phyloP scores from a whole-genome alignment of 164 flowering plant genomes.

The Taxillus chinensis region DNA sequence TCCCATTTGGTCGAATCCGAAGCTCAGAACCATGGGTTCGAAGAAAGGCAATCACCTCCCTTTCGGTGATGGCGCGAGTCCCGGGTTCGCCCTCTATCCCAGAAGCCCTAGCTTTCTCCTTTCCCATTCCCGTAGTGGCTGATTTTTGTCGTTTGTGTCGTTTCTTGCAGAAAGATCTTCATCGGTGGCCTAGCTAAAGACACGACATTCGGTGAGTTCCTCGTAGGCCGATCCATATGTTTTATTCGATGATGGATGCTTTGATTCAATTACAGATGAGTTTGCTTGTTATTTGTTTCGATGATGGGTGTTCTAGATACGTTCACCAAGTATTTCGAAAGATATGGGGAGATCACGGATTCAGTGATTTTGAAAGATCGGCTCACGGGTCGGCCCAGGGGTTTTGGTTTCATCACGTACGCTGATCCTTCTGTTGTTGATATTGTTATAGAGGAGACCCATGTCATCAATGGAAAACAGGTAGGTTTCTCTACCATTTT shows the following conservation, averaged over 20 bases:
- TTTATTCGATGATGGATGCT: neutral
- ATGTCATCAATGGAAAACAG: constrained; percentile 74
- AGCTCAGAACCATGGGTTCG: constrained; percentile 28
- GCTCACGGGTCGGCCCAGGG: constrained; percentile 65
- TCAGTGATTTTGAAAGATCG: constrained; percentile 93
- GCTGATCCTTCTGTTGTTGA: constrained; percentile 92
- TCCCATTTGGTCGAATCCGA: neutral
- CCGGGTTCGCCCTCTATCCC: constrained; percentile 35
- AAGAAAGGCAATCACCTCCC: constrained; percentile 22
- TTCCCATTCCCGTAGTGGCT: neutral
- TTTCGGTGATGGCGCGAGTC: constrained; percentile 54
- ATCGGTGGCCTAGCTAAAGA: constrained; percentile 83
- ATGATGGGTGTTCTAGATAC: constrained; percentile 24
- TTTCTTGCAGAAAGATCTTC: constrained; percentile 65
- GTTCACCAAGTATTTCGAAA: constrained; percentile 70
- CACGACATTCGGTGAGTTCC: constrained; percentile 38
- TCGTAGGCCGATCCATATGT: neutral
- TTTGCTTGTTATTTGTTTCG: neutral
- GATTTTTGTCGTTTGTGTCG: neutral
- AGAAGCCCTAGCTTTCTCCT: neutral
- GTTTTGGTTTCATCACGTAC: constrained; percentile 91
- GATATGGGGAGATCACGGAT: constrained; percentile 82
- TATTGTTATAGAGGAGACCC: constrained; percentile 68
- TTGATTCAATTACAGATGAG: neutral
- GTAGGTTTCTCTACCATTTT: constrained; percentile 15